These are phyloP conservation scores for Xylaria sp. DNA, from an alignment of 2,329 filamentous ascomycete species.

Conservation along the genomic window DNA sequence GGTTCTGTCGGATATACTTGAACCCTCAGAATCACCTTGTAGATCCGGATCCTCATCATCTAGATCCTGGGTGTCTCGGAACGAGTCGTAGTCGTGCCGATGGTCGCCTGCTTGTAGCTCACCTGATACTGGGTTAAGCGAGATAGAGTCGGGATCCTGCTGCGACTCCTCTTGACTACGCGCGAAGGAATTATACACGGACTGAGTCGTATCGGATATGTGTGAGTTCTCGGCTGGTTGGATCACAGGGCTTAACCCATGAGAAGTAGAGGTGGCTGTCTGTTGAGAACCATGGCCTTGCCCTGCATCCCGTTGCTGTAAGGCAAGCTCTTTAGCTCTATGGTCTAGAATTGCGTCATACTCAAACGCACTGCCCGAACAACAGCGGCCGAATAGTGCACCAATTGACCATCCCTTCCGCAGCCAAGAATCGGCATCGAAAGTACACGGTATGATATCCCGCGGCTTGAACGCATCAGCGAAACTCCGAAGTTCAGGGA, in stretches of 20 bases:
- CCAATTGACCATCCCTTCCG: slow-evolving; percentile 70
- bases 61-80: slow-evolving; percentile 30
- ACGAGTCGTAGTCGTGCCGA: slow-evolving; percentile 11
- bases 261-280: slow-evolving; percentile 1
- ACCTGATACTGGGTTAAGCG: not conserved
- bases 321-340: slow-evolving; percentile 22
- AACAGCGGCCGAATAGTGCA: slow-evolving; percentile 77
- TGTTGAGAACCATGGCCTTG: slow-evolving; percentile 8
- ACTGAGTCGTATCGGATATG: not conserved
- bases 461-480: slow-evolving; percentile 74
- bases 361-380: slow-evolving; percentile 68
- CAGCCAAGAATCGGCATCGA: slow-evolving; percentile 71
- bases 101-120: not conserved
- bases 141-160: not conserved
- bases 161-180: not conserved
- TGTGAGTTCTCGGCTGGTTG: not conserved
- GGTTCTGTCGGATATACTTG: slow-evolving; percentile 45
- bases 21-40: slow-evolving; percentile 49
- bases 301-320: not conserved
- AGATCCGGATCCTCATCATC: slow-evolving; percentile 38
- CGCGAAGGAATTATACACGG: not conserved
- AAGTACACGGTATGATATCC: slow-evolving; percentile 87
- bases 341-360: slow-evolving; percentile 72
- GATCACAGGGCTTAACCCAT: slow-evolving; percentile 11
- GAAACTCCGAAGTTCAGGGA: slow-evolving; percentile 79